phyloP scores from a whole-genome alignment of 371 early-diverging fungal species.

The Blakeslea trispora region DNA sequence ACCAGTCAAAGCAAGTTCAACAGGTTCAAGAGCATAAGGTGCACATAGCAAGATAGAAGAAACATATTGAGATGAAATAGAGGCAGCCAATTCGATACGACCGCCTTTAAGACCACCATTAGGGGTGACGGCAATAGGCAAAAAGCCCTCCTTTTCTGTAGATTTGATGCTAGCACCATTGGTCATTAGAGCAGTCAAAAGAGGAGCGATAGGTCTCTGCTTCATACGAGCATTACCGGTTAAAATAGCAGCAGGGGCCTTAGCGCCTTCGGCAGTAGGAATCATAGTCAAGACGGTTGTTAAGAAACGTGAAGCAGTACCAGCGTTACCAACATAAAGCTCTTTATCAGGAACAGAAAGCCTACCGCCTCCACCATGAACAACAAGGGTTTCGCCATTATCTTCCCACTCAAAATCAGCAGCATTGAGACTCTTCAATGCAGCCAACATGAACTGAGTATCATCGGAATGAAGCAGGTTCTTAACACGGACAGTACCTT shows the following conservation, averaged over 20 bases:
- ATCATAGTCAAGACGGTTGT: conserved; percentile 87
- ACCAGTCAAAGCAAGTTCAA: conserved; percentile 84
- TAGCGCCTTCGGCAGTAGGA: conserved; percentile 43
- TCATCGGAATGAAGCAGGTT: conserved; percentile 96
- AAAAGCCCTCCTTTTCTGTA: conserved; percentile 78
- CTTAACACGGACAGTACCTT: conserved; percentile 80
- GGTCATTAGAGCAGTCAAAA: conserved; percentile 80
- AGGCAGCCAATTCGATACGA: conserved; percentile 85
- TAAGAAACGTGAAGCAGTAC: conserved; percentile 96
- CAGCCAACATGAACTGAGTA: conserved; percentile 95
- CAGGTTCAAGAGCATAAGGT: conserved; percentile 85
- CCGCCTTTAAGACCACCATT: conserved; percentile 86
- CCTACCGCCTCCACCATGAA: conserved; percentile 78
- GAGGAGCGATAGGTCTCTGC: conserved; percentile 91
- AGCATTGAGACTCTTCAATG: conserved; percentile 85
- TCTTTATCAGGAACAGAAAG: conserved; percentile 78
- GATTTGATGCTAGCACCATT: conserved; percentile 84
- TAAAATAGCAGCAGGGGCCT: conserved; percentile 58
- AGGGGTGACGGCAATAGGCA: conserved; percentile 84
- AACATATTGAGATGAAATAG: conserved; percentile 96
- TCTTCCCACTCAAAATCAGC: conserved; percentile 92
- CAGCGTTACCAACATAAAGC: conserved; percentile 96
- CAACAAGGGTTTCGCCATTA: conserved; percentile 86
- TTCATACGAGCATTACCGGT: conserved; percentile 98
- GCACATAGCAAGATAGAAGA: conserved; percentile 94